Percentiles rank a stretch among this genome's conserved stretches.
Evolutionary conservation across 2,329 filamentous ascomycete species (phyloP).

Genomic region (Aspergillus ochraceoroseus): DNA sequence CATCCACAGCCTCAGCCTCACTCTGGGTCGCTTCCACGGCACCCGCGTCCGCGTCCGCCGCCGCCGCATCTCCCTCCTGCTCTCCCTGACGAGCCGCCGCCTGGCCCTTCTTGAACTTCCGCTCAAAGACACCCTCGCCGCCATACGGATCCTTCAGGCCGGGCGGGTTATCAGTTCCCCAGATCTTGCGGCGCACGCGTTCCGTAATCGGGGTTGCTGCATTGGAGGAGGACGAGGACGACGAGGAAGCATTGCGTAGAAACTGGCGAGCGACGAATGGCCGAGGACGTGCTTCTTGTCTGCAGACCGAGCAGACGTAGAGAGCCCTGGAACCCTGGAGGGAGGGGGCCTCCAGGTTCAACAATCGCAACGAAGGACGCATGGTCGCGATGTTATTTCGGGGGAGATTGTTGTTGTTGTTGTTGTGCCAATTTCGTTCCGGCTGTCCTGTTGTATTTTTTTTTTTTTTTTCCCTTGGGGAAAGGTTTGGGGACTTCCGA

Average conservation of each 20-base stretch:
- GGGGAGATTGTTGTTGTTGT: not conserved
- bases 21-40: constrained; percentile 15
- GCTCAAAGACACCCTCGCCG: constrained; percentile 34
- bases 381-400: constrained; percentile 28
- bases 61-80: constrained; percentile 15
- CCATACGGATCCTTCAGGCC: constrained; percentile 48
- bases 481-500: constrained; percentile 21
- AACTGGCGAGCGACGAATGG: constrained; percentile 31
- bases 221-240: too few species aligned
- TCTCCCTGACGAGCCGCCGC: constrained; percentile 16
- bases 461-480: too few species aligned
- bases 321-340: constrained; percentile 26
- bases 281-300: constrained; percentile 35
- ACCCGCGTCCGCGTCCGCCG: constrained; percentile 13
- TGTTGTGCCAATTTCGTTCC: too few species aligned
- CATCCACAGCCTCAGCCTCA: constrained; percentile 15
- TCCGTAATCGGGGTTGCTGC: constrained; percentile 42
- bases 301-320: constrained; percentile 42
- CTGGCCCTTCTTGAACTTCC: constrained; percentile 22
- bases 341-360: constrained; percentile 34
- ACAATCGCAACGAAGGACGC: constrained; percentile 37
- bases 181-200: constrained; percentile 46
- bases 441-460: too few species aligned
- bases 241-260: constrained; percentile 38
- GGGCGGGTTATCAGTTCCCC: constrained; percentile 49